A percentile compares a stretch with the other conserved stretches of the same genome.
Conservation (phyloP, 2,329 filamentous ascomycete species). For the Zopfia rhizophila region DNA sequence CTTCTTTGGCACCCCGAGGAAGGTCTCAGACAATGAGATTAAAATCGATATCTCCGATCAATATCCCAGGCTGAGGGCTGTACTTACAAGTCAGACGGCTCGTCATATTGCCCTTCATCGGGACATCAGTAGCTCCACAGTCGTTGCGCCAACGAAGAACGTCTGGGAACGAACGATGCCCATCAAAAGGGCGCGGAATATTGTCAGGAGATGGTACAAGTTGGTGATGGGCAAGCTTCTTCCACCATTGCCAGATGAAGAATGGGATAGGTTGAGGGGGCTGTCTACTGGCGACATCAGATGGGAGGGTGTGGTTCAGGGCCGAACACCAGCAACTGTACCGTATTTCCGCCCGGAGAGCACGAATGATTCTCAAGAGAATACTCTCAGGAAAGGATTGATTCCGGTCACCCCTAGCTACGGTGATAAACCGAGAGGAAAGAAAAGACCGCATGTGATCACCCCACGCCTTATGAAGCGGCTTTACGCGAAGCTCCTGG, state of each 20-base stretch:
- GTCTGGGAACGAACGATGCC: conserved; percentile 60
- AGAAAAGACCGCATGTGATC: conserved; percentile 47
- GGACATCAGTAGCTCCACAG: conserved; percentile 32
- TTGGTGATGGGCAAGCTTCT: conserved; percentile 54
- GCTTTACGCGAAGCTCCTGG: conserved; percentile 56
- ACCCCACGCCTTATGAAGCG: conserved; percentile 58
- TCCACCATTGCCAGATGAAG: conserved; percentile 56
- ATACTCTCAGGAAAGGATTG: conserved; percentile 26
- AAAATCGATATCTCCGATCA: conserved; percentile 41
- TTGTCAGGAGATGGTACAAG: conserved; percentile 57
- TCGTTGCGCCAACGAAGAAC: conserved; percentile 57
- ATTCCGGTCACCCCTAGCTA: conserved; percentile 38
- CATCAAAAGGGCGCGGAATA: conserved; percentile 54
- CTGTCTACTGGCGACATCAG: conserved; percentile 48
- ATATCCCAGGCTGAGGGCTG: conserved; percentile 42
- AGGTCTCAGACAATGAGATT: conserved; percentile 20
- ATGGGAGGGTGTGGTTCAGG: conserved; percentile 35
- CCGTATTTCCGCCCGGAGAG: background rate
- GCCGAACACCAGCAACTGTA: conserved; percentile 26
- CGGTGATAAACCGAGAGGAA: conserved; percentile 34
- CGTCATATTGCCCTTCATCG: conserved; percentile 29
- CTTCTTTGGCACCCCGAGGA: conserved; percentile 43
- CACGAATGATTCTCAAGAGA: conserved; percentile 14
- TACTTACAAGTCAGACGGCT: conserved; percentile 38
- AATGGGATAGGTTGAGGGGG: conserved; percentile 56